phyloP scores from a whole-genome alignment of 805 yeast genomes.

The Monosporozyma servazzii region DNA sequence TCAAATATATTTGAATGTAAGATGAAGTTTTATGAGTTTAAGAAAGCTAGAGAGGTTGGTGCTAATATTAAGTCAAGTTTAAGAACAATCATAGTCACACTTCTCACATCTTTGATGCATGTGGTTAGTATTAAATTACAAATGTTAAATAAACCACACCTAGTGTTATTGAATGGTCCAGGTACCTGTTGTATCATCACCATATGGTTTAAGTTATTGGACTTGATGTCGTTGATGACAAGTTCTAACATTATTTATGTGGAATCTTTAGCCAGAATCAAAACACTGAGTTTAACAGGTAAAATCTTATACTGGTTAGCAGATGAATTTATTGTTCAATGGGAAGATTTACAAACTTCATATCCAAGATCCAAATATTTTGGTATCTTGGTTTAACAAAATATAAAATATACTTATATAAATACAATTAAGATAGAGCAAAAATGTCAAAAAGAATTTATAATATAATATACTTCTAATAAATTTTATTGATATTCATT shows the following conservation, averaged over 20 bases:
- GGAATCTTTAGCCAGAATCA: conserved; percentile 12
- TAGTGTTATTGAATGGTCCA: conserved; percentile 33
- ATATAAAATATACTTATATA: not conserved
- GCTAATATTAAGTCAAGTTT: conserved; percentile 29
- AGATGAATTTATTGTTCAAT: conserved; percentile 80
- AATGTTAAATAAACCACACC: conserved; percentile 17
- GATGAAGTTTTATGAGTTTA: conserved; percentile 18
- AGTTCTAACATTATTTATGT: conserved; percentile 67
- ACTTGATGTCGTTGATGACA: conserved; percentile 12
- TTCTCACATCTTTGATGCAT: conserved; percentile 16
- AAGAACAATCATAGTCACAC: conserved; percentile 28
- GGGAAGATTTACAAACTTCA: conserved; percentile 52
- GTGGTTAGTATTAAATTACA: conserved; percentile 12
- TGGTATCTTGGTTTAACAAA: conserved; percentile 59
- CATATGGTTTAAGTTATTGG: conserved; percentile 22
- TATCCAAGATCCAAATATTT: conserved; percentile 60
- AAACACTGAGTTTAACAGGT: conserved; percentile 69
- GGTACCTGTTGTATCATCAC: conserved; percentile 30
- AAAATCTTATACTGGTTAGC: conserved; percentile 56
- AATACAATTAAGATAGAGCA: not conserved
- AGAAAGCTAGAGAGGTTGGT: conserved; percentile 33
- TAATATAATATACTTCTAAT: not conserved
- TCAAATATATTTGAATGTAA: conserved; percentile 4
- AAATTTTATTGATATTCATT: not conserved
- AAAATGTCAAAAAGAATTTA: not conserved